Evolutionary conservation across 176 grass and related monocot genomes (phyloP).

Genomic region (Eremochloa ophiuroides): DNA sequence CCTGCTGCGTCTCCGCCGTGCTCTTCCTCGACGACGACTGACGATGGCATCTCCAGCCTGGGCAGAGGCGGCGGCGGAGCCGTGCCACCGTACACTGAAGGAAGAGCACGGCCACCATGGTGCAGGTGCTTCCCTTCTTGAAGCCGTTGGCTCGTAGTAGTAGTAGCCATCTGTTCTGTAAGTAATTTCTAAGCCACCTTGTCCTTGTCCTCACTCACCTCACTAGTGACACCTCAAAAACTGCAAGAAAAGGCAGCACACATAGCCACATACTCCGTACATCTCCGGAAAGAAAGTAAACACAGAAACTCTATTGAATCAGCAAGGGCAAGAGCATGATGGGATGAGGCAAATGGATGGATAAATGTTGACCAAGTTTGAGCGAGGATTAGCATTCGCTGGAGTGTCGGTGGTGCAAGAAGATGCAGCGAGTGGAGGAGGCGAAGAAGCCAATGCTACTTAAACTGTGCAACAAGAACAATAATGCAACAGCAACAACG

Average conservation of each 20-base stretch:
- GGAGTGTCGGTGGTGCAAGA: background rate
- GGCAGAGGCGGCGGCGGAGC: background rate
- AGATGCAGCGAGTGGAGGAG: background rate
- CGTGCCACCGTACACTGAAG: background rate
- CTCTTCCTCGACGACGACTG: background rate
- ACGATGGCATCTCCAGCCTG: background rate
- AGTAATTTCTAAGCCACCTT: background rate
- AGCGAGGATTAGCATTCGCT: background rate
- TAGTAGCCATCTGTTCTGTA: background rate
- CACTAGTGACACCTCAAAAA: background rate
- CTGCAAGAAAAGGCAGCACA: background rate
- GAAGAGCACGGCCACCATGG: background rate
- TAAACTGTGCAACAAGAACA: background rate
- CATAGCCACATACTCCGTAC: too few species aligned
- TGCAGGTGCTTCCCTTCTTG: background rate
- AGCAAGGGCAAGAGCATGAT: background rate
- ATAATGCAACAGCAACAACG: background rate
- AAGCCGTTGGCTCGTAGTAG: background rate
- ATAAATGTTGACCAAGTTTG: background rate
- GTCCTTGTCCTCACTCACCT: background rate
- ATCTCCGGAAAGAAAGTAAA: background rate
- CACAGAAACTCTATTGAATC: background rate
- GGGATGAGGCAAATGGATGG: background rate
- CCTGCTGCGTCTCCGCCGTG: slow-evolving; percentile 15
- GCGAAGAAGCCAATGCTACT: background rate